phyloP scores from a whole-genome alignment of 371 early-diverging fungal species.

The Furculomyces boomerangus region DNA sequence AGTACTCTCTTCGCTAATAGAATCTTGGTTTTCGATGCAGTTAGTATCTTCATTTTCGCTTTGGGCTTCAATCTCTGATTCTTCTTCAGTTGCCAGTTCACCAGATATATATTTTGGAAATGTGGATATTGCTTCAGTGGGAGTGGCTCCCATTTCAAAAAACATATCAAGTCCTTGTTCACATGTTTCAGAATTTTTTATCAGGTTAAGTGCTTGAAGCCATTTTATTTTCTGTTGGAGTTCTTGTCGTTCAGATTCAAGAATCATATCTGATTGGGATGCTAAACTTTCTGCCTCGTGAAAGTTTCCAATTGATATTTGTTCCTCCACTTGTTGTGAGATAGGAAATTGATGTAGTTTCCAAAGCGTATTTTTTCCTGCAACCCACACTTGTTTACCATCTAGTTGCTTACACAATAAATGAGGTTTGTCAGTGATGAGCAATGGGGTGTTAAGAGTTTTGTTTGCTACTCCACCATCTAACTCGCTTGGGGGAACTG shows the following conservation, averaged over 20 bases:
- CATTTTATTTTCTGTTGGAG: conserved; percentile 39
- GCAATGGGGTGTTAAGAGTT: conserved; percentile 22
- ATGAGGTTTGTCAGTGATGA: conserved; percentile 14
- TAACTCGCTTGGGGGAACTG: not conserved
- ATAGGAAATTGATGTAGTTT: conserved; percentile 70
- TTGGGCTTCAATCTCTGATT: not conserved
- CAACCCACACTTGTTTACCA: conserved; percentile 58
- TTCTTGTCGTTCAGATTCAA: conserved; percentile 52
- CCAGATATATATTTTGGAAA: conserved; percentile 39
- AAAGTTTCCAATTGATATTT: conserved; percentile 54
- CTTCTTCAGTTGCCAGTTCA: conserved; percentile 6
- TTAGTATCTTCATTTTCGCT: not conserved
- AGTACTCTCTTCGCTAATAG: too few relatives aligned
- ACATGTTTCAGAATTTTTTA: conserved; percentile 46
- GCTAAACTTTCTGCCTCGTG: conserved; percentile 74
- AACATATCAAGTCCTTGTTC: conserved; percentile 60
- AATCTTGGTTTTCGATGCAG: too few relatives aligned
- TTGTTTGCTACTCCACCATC: not conserved
- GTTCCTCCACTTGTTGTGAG: conserved; percentile 70
- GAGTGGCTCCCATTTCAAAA: conserved; percentile 59
- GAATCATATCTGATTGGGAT: conserved; percentile 67
- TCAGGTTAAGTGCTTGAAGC: conserved; percentile 70
- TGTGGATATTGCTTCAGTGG: conserved; percentile 64
- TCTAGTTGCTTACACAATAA: conserved; percentile 37
- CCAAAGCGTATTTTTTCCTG: conserved; percentile 62